Conservation (phyloP, 202 grass and related monocot genomes). For the Hordeum pubiflorum region DNA sequence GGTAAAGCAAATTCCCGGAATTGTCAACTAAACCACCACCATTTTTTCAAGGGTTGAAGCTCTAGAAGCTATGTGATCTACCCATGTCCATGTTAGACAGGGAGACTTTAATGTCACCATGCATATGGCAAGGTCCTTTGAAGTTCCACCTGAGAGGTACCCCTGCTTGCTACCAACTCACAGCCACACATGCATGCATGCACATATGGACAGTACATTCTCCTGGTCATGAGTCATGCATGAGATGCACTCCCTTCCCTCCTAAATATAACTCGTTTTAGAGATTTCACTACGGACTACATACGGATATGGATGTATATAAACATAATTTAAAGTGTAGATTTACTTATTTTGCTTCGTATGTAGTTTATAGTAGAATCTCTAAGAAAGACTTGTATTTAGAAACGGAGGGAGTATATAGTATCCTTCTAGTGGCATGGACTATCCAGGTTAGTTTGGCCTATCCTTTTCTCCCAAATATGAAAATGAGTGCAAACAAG, state of each 20-base stretch:
- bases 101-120: conserved; percentile 23
- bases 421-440: too few relatives aligned
- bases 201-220: conserved; percentile 16
- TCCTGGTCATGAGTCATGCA: conserved; percentile 5
- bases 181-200: conserved; percentile 17
- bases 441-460: too few relatives aligned
- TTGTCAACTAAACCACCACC: conserved; percentile 6
- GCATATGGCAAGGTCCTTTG: conserved; percentile 25
- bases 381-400: too few relatives aligned
- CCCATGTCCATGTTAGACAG: background rate
- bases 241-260: background rate
- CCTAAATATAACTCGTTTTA: too few relatives aligned
- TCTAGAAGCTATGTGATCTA: conserved; percentile 16
- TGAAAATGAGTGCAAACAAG: too few relatives aligned
- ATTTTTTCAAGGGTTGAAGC: background rate
- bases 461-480: too few relatives aligned
- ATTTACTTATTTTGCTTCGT: too few relatives aligned
- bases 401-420: too few relatives aligned
- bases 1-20: background rate
- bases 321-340: too few relatives aligned
- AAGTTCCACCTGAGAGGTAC: conserved; percentile 34
- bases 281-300: too few relatives aligned
- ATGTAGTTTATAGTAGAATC: too few relatives aligned
- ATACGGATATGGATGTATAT: too few relatives aligned
- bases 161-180: conserved; percentile 34